phyloP scores from a whole-genome alignment of 306 rosid species.

The Quercus parvula region DNA sequence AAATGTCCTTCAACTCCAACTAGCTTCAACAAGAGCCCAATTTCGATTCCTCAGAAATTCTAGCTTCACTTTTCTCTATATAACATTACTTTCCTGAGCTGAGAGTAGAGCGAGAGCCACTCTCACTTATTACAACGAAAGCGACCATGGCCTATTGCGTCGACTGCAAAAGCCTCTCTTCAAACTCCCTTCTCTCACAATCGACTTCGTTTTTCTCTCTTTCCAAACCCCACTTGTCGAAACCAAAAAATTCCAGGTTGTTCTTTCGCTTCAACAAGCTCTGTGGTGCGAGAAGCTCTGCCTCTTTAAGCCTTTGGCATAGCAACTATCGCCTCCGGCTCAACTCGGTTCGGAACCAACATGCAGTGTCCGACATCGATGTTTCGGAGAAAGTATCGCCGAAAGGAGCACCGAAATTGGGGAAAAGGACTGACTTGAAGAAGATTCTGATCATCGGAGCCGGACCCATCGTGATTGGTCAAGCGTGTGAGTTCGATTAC shows the following conservation, averaged over 20 bases:
- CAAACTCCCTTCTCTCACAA: conserved; percentile 6
- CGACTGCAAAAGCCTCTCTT: conserved; percentile 21
- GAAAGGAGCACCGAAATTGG: conserved; percentile 9
- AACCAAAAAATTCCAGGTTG: conserved; percentile 11
- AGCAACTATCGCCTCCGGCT: background rate
- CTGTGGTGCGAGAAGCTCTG: background rate
- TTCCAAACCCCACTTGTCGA: conserved; percentile 8
- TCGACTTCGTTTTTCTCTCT: conserved; percentile 8
- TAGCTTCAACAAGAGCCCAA: background rate
- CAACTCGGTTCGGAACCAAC: conserved; percentile 21
- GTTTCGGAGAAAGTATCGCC: background rate
- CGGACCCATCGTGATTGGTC: conserved; percentile 93
- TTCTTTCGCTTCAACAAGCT: conserved; percentile 12
- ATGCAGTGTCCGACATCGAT: background rate
- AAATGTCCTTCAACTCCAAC: background rate
- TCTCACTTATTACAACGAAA: too few relatives aligned
- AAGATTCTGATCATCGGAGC: conserved; percentile 94
- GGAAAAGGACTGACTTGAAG: conserved; percentile 80
- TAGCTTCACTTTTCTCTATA: background rate
- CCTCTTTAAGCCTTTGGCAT: conserved; percentile 22
- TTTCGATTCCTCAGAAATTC: background rate
- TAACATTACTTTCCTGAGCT: too few relatives aligned
- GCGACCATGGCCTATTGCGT: conserved; percentile 35
- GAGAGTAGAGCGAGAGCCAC: too few relatives aligned
- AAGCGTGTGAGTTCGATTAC: conserved; percentile 94